phyloP scores from a whole-genome alignment of 1,284 basidiomycete genomes.

The Earliella scabrosa region DNA sequence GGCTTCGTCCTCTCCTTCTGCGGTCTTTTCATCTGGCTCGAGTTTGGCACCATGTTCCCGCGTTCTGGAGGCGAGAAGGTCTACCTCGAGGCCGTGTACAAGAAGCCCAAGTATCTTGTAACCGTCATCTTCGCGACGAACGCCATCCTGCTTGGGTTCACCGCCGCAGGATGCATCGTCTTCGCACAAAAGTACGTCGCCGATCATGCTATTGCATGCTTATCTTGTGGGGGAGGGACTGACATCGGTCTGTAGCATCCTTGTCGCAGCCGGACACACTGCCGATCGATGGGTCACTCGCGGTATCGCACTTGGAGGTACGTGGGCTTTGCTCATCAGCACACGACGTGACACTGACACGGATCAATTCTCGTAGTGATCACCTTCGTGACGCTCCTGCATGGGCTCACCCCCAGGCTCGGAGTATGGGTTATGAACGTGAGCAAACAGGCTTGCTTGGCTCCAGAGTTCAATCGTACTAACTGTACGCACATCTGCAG shows the following conservation, averaged over 20 bases:
- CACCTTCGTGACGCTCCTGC: slow-evolving; percentile 25
- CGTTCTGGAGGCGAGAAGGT: slow-evolving; percentile 74
- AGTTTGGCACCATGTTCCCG: slow-evolving; percentile 66
- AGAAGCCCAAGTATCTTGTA: slow-evolving; percentile 61
- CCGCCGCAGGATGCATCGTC: slow-evolving; percentile 60
- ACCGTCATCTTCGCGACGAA: slow-evolving; percentile 66
- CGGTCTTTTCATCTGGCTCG: slow-evolving; percentile 73
- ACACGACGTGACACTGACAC: background rate
- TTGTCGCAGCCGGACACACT: slow-evolving; percentile 46
- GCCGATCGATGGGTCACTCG: slow-evolving; percentile 53
- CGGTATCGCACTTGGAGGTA: slow-evolving; percentile 61
- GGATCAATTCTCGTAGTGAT: slow-evolving; percentile 24
- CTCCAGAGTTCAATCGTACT: background rate
- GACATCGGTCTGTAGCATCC: slow-evolving; percentile 41
- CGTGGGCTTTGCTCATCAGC: slow-evolving; percentile 3
- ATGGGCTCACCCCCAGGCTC: slow-evolving; percentile 30
- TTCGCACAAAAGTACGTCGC: slow-evolving; percentile 29
- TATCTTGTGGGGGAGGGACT: background rate
- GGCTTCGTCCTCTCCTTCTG: slow-evolving; percentile 66
- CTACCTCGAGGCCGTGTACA: slow-evolving; percentile 74
- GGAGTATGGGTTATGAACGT: slow-evolving; percentile 37
- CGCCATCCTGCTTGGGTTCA: slow-evolving; percentile 63
- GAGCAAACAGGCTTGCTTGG: background rate
- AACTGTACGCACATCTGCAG: slow-evolving; percentile 10
- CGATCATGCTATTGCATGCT: background rate